phyloP scores from a whole-genome alignment of 768 basidiomycete genomes.

The Mycena galopus region DNA sequence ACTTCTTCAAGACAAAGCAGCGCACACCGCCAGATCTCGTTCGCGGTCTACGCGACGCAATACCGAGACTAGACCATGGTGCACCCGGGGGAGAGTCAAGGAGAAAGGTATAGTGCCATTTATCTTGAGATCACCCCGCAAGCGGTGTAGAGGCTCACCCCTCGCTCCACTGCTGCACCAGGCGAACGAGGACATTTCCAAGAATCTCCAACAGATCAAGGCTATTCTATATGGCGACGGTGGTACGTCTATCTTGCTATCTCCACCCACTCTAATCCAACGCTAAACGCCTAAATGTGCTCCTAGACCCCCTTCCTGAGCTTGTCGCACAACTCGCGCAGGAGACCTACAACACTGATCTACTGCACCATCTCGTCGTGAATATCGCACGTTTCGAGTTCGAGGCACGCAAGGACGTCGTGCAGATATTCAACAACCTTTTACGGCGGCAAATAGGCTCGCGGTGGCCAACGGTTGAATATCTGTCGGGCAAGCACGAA shows the following conservation, averaged over 20 bases:
- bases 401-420: conserved; percentile 90
- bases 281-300: conserved; percentile 17
- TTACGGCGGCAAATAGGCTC: conserved; percentile 92
- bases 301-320: conserved; percentile 85
- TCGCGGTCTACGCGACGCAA: conserved; percentile 81
- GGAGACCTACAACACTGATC: conserved; percentile 93
- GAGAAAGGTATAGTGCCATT: conserved; percentile 72
- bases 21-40: conserved; percentile 92
- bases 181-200: conserved; percentile 92
- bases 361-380: conserved; percentile 84
- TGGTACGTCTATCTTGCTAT: conserved; percentile 60
- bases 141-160: conserved; percentile 4
- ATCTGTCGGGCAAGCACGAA: conserved; percentile 82
- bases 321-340: conserved; percentile 94
- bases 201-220: conserved; percentile 93
- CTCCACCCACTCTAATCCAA: neutral
- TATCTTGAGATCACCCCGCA: neutral
- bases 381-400: conserved; percentile 93
- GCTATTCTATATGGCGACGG: conserved; percentile 89
- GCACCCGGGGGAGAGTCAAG: conserved; percentile 82
- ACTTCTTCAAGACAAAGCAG: conserved; percentile 95
- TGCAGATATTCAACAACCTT: conserved; percentile 91
- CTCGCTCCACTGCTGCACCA: conserved; percentile 45
- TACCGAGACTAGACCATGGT: conserved; percentile 80
- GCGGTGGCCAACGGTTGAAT: conserved; percentile 97